Evolutionary conservation across 2,329 filamentous ascomycete species (phyloP).

Genomic region (Sarocladiaceae sp.): DNA sequence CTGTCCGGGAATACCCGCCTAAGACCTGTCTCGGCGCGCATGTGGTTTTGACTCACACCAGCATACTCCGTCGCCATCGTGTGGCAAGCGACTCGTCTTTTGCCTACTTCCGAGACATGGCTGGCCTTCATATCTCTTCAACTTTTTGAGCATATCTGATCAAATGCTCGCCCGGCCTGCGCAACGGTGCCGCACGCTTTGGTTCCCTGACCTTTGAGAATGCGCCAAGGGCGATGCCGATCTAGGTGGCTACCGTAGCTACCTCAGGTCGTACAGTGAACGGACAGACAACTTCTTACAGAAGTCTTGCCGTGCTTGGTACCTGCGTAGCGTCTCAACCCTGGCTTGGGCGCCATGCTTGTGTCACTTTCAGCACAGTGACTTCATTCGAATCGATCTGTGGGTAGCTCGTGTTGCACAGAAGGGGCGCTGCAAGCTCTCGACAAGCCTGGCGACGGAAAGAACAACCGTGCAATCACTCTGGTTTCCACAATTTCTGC

Average conservation of each 20-base stretch:
- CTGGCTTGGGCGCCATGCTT: not conserved
- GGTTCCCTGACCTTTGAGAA: not conserved
- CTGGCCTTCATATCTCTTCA: too few relatives aligned
- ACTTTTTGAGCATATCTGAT: too few relatives aligned
- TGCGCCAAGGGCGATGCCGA: not conserved
- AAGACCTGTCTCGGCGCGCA: conserved; percentile 7
- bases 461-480: too few relatives aligned
- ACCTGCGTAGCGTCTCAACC: not conserved
- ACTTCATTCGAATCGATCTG: not conserved
- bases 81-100: not conserved
- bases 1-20: not conserved
- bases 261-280: not conserved
- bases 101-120: too few relatives aligned
- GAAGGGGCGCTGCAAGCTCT: too few relatives aligned
- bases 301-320: not conserved
- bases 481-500: too few relatives aligned
- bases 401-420: too few relatives aligned
- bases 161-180: too few relatives aligned
- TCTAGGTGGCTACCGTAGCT: not conserved
- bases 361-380: not conserved
- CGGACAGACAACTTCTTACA: not conserved
- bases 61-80: not conserved
- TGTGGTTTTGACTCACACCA: not conserved
- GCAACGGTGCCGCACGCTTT: not conserved
- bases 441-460: too few relatives aligned